Evolutionary conservation across 1,284 basidiomycete species (phyloP), one percentile per base, ranked within the genome.

Genomic region (Ganoderma lucidum): DNA sequence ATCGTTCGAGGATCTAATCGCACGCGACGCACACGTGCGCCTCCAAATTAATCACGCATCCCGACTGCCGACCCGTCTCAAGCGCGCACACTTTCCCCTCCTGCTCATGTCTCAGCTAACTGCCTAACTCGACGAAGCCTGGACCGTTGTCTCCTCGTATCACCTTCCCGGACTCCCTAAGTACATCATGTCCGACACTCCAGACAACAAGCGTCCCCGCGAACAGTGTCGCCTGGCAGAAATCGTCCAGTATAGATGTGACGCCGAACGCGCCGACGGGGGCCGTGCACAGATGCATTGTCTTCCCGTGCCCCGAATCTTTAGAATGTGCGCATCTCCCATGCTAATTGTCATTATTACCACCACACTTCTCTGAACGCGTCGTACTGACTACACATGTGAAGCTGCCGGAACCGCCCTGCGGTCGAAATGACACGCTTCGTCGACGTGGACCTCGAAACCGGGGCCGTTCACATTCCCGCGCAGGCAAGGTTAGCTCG

Each of bases 351-450:
- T 35, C 62, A 14, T 48, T 65, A 55, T 65, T 59, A 56, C 62
- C 63, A n/a, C 32, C 58, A 28, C 32, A 48, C 5, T 45, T 15
- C 30, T 42, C 28, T 44, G 15, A 60, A 12, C 10, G 59, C 61
- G 60, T 64, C 15, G 30, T 67, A 72, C 56, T 75, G 63, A 63
- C 69, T 59, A 58, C 45, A 67, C 62, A 9, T 68, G 48, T 63
- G 68, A 75, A 94, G 93, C 71, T 94, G 93, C 77, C 82, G 84
- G 60, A 84, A 85, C 45, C 78, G 80, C 65, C 87, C 92, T 64
- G 88, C 90, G n/a, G 82, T 91, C 32, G 93, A 94, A 80, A 84
- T 94, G 61, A 94, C 93, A 9, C 85, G 84, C 67, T 80, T 85
- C 42, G 82, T 88, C 35, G 80, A 84, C n/a, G 80, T 92, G 60